A percentile compares a stretch with the other conserved stretches of the same genome.
Conservation (phyloP, 345 rosid species). For the Murraya koenigii region DNA sequence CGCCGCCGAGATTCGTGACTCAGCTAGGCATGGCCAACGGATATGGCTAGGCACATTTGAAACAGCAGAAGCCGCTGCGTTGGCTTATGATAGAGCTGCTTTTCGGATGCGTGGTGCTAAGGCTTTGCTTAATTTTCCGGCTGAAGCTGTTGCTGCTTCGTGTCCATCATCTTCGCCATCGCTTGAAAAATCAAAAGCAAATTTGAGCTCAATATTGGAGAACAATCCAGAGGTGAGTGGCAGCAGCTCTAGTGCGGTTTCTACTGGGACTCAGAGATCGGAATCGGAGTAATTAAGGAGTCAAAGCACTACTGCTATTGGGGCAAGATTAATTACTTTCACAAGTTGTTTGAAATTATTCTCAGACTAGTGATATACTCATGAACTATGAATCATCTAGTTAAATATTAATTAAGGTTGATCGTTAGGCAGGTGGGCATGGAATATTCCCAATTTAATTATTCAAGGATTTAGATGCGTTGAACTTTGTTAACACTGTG, state of each 20-base stretch:
- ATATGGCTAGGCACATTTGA: slow-evolving; percentile 63
- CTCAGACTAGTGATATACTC: background rate
- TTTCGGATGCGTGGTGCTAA: slow-evolving; percentile 60
- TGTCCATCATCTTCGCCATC: background rate
- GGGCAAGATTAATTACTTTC: background rate
- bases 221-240: slow-evolving; percentile 14
- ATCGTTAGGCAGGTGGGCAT: background rate
- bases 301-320: background rate
- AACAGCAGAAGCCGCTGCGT: slow-evolving; percentile 62
- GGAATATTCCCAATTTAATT: background rate
- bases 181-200: background rate
- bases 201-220: background rate
- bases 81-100: slow-evolving; percentile 66
- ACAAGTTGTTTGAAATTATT: slow-evolving; percentile 1
- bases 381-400: no score
- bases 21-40: slow-evolving; percentile 40
- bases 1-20: slow-evolving; percentile 67
- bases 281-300: slow-evolving; percentile 25
- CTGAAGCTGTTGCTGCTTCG: slow-evolving; percentile 27
- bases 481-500: background rate
- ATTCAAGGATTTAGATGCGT: background rate
- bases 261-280: slow-evolving; percentile 14
- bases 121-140: slow-evolving; percentile 67
- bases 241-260: slow-evolving; percentile 10
- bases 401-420: no score